A percentile compares a stretch with the other conserved stretches of the same genome.
Evolutionary conservation across 2,329 filamentous ascomycete genomes (phyloP).

Genomic region (Onygena corvina): DNA sequence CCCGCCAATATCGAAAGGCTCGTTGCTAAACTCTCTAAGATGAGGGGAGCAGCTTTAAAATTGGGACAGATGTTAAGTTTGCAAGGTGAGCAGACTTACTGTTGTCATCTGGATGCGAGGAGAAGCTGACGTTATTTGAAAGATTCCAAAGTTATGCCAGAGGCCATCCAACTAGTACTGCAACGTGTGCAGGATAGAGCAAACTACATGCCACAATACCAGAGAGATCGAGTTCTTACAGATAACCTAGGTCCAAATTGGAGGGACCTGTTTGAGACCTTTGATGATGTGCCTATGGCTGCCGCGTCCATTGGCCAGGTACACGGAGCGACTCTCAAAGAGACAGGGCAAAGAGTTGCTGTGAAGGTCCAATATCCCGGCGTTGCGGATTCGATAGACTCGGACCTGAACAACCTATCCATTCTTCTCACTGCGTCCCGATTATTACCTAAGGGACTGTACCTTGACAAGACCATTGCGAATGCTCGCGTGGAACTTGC

Average conservation of each 20-base stretch:
- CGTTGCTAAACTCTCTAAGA: conserved; percentile 82
- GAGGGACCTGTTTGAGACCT: conserved; percentile 69
- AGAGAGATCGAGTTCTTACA: conserved; percentile 71
- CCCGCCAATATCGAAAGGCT: conserved; percentile 84
- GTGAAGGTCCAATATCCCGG: conserved; percentile 98
- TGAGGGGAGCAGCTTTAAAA: conserved; percentile 95
- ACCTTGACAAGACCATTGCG: conserved; percentile 91
- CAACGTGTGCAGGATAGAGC: conserved; percentile 92
- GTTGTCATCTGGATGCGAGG: not conserved
- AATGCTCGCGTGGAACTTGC: conserved; percentile 84
- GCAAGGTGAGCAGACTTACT: conserved; percentile 44
- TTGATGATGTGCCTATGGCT: conserved; percentile 84
- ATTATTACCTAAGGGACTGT: conserved; percentile 80
- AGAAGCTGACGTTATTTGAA: conserved; percentile 10
- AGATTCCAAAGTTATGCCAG: conserved; percentile 88
- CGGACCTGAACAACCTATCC: conserved; percentile 85
- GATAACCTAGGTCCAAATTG: conserved; percentile 72
- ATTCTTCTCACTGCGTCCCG: conserved; percentile 82
- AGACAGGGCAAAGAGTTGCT: conserved; percentile 63
- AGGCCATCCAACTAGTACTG: conserved; percentile 73
- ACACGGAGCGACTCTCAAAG: conserved; percentile 68
- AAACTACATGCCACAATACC: conserved; percentile 94
- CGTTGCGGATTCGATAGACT: conserved; percentile 90
- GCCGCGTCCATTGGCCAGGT: conserved; percentile 97
- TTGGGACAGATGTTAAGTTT: conserved; percentile 97